Conservation (phyloP, 192 early-diverging fungal species). For the Entrophospora sp. region DNA sequence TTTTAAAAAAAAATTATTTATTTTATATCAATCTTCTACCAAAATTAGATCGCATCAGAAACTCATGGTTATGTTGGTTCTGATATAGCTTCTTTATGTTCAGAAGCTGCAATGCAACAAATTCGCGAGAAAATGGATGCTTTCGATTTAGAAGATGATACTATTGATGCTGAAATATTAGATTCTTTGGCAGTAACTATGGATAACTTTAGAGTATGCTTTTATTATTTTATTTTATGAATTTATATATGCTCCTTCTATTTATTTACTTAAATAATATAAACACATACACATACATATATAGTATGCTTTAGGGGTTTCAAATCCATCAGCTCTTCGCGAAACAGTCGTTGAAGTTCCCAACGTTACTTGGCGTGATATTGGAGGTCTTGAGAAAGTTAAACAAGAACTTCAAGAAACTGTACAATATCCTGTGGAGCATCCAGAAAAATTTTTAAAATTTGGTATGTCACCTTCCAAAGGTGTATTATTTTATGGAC, state of each 20-base stretch:
- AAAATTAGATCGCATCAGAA: conserved; percentile 70
- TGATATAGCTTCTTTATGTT: conserved; percentile 94
- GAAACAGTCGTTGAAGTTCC: conserved; percentile 98
- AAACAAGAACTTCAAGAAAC: conserved; percentile 98
- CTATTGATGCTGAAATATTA: conserved; percentile 94
- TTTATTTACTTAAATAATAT: too few relatives aligned
- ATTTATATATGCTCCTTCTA: not conserved
- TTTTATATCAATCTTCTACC: too few relatives aligned
- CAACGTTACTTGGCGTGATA: conserved; percentile 88
- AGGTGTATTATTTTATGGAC: conserved; percentile 98
- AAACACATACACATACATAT: too few relatives aligned
- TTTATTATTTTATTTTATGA: not conserved
- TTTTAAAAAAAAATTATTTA: too few relatives aligned
- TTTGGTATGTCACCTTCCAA: conserved; percentile 96
- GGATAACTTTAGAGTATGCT: conserved; percentile 85
- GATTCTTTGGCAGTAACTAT: conserved; percentile 92
- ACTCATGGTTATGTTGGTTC: conserved; percentile 98
- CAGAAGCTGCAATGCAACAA: conserved; percentile 99
- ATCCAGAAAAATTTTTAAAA: conserved; percentile 99
- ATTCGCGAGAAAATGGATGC: conserved; percentile 99
- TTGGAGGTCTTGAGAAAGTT: conserved; percentile 96
- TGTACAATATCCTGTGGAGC: conserved; percentile 98
- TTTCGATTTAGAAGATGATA: conserved; percentile 97
- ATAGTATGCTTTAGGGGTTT: conserved; percentile 79
- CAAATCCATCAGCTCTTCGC: conserved; percentile 97